Base-by-base conservation (phyloP, 768 basidiomycete genomes). In the Dioszegia hungarica region DNA sequence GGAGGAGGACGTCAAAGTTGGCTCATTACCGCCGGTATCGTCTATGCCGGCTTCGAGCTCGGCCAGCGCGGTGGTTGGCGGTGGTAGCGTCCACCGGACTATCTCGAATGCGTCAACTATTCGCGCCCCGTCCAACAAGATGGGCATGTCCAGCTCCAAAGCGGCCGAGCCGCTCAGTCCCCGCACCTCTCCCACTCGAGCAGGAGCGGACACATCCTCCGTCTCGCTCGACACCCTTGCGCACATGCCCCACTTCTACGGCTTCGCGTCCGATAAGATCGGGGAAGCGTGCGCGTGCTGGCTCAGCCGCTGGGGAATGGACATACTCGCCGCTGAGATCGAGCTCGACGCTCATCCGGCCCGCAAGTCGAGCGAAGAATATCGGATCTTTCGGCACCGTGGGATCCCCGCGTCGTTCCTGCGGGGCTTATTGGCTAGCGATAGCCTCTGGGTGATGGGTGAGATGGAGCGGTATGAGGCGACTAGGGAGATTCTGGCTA, bases 211-310 rank as follows among this genome's bases (percentile, higher is more conserved):
- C 22, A 14, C 34, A 15, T 37, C 49, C 6, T 39, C 37, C 10
- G 15, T 27, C 5, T 10, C 11, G 5, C 19, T 10, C 17, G 19
- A 22, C 24, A 20, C 19, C 33, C 4, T 9, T 22, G 3, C 34
- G 20, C 17, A 29, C 20, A 37, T 51, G 36, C 80, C 81, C 1
- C 78, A 78, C 33, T 87, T 85, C 64, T 94, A 95, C 67, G 92
- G 91, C n/a, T 81, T 83, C n/a, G 80, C 91, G 10, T 88, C 88
- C 0, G 84, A 90, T 76, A 93, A 90, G 78, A 89, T 95, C 54
- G 92, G 92, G 12, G 90, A 94, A 75, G 86, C 89, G 0, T 86
- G 86, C 63, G 82, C 83, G 2, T 89, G 87, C 73, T 97, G 91
- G 90, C 79, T 95, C 17, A 81, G 85, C 0, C 80, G 89, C 40